Percentiles rank a stretch among this genome's conserved stretches.
phyloP scores from a whole-genome alignment of 2,329 filamentous ascomycete genomes.

The Laburnicola sp. region DNA sequence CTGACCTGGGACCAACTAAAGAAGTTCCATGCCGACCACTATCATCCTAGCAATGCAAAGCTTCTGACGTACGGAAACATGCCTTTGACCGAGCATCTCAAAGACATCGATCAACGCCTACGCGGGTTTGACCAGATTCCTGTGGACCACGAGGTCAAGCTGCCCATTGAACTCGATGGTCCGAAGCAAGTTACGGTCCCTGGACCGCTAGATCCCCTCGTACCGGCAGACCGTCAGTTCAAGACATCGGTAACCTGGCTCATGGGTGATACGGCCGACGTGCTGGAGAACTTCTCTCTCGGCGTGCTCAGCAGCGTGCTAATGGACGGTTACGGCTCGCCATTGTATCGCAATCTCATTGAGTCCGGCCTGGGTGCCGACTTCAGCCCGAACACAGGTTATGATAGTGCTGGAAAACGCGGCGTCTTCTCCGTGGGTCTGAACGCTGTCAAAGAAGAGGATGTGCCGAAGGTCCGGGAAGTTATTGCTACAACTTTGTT shows the following conservation, averaged over 20 bases:
- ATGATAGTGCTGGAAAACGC: constrained; percentile 74
- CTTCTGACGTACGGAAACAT: constrained; percentile 95
- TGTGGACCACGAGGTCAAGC: constrained; percentile 72
- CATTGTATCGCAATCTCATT: constrained; percentile 84
- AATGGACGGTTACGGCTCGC: constrained; percentile 93
- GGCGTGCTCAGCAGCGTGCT: constrained; percentile 80
- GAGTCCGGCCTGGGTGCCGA: constrained; percentile 89
- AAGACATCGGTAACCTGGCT: constrained; percentile 96
- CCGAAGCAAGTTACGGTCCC: constrained; percentile 70
- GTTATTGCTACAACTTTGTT: constrained; percentile 73
- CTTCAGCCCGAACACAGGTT: constrained; percentile 92
- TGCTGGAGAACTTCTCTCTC: constrained; percentile 86
- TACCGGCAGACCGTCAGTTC: constrained; percentile 82
- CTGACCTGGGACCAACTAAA: constrained; percentile 88
- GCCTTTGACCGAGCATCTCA: constrained; percentile 77
- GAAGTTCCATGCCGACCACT: constrained; percentile 87
- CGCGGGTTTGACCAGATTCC: constrained; percentile 71
- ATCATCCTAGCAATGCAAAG: constrained; percentile 97
- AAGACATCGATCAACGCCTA: constrained; percentile 75
- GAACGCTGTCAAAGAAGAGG: constrained; percentile 81
- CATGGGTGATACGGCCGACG: constrained; percentile 77
- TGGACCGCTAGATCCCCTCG: constrained; percentile 84
- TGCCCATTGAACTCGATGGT: constrained; percentile 72
- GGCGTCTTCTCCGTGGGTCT: constrained; percentile 90
- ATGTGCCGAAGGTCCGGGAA: constrained; percentile 75